These are phyloP conservation scores for Litchi chinensis DNA, from an alignment of 345 rosid species.

Conservation along the genomic window DNA sequence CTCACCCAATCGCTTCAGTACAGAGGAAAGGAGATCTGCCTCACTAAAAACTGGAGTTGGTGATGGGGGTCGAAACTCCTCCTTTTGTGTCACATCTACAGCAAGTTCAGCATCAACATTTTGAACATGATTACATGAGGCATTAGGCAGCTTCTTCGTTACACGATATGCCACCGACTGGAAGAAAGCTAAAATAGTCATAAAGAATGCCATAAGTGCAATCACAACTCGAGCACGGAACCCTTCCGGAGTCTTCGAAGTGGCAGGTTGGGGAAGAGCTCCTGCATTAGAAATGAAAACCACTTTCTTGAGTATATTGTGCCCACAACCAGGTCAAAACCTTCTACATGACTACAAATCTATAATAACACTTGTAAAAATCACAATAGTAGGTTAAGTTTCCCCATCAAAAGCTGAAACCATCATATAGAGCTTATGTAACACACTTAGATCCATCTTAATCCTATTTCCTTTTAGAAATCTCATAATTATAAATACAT, in stretches of 20 bases:
- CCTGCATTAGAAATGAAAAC: slow-evolving; percentile 46
- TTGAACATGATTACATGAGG: slow-evolving; percentile 35
- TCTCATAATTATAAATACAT: not conserved
- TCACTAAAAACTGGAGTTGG: slow-evolving; percentile 50
- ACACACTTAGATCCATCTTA: not conserved
- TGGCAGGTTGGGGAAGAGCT: slow-evolving; percentile 31
- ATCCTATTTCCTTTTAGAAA: not conserved
- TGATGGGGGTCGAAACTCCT: slow-evolving; percentile 61
- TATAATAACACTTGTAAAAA: not conserved
- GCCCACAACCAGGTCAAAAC: slow-evolving; percentile 2
- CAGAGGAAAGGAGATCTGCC: slow-evolving; percentile 67
- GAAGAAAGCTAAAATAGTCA: slow-evolving; percentile 60
- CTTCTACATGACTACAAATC: not conserved
- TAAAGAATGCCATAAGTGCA: slow-evolving; percentile 57
- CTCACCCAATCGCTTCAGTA: slow-evolving; percentile 77
- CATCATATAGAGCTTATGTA: not conserved
- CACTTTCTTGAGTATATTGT: slow-evolving; percentile 24
- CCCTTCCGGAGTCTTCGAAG: slow-evolving; percentile 59
- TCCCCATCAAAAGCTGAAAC: not conserved
- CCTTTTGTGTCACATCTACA: slow-evolving; percentile 33
- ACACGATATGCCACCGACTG: slow-evolving; percentile 46
- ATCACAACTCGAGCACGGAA: slow-evolving; percentile 46
- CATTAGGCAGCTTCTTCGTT: slow-evolving; percentile 49
- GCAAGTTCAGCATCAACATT: slow-evolving; percentile 37
- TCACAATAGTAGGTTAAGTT: not conserved